Evolutionary conservation across 2,329 filamentous ascomycete genomes (phyloP).

Genomic region (Alternaria triticina): DNA sequence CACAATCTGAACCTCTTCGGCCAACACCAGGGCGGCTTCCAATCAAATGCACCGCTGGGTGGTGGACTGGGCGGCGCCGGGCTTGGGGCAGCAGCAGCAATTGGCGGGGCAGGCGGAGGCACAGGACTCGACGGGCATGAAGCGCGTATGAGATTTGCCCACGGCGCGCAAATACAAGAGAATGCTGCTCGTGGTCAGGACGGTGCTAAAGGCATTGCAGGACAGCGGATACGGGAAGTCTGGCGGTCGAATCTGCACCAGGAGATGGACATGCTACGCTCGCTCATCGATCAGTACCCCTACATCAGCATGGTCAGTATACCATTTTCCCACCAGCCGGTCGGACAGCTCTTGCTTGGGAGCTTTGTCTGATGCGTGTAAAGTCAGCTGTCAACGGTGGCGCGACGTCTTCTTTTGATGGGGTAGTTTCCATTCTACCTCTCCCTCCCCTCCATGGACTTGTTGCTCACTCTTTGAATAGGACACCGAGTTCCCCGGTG

Average conservation of each 20-base stretch:
- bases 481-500: constrained; percentile 99
- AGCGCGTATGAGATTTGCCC: constrained; percentile 84
- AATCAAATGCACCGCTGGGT: constrained; percentile 61
- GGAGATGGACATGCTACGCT: constrained; percentile 85
- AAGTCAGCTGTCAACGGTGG: constrained; percentile 16
- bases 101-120: constrained; percentile 56
- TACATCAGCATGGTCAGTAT: constrained; percentile 93
- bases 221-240: constrained; percentile 86
- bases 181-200: constrained; percentile 60
- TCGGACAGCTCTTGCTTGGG: constrained; percentile 1
- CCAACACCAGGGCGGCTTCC: constrained; percentile 47
- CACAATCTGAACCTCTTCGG: constrained; percentile 67
- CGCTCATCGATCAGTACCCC: constrained; percentile 86
- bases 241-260: constrained; percentile 92
- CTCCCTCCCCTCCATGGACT: background rate
- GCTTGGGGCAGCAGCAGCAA: constrained; percentile 61
- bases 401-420: background rate
- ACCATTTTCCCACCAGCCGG: constrained; percentile 10
- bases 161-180: constrained; percentile 66
- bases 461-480: constrained; percentile 48
- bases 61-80: constrained; percentile 63
- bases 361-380: constrained; percentile 15
- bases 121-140: constrained; percentile 86
- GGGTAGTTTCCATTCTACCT: constrained; percentile 16
- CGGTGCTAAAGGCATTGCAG: constrained; percentile 64